Base-by-base conservation (phyloP, 2,329 filamentous ascomycete species). In the Myriosclerotinia duriaeana region DNA sequence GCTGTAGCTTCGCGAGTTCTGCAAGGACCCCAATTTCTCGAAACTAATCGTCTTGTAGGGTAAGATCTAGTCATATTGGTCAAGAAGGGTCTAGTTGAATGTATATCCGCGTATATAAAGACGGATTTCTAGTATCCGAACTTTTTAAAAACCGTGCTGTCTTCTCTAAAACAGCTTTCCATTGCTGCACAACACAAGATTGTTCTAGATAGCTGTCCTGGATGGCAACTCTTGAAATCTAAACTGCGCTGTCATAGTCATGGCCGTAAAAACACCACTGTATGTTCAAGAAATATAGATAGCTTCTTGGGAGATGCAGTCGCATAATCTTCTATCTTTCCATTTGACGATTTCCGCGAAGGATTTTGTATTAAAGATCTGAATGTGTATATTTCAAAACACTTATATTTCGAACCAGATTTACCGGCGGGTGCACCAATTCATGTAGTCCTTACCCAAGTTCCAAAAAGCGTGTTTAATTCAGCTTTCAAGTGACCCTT, bases 311-410 rank as follows among this genome's bases (percentile, higher is more conserved):
- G 26, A 26, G 26, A 26, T 26, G 26, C 26, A 2, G 26, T 26
- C 26, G 66, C 68, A 63, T 68, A 38, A 26, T 64, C 64, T 30
- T 68, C 59, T 50, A 54, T 46, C 67, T 66, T 67, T 34, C 61
- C 55, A 54, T 65, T 60, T 11, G 58, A 61, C 22, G 52, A 22
- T 20, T 63, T 65, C 36, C 42, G 62, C 5, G 38, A 48, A 34
- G 62, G 34, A 66, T 66, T 52, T 63, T 65, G 7, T 20, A n/a
- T 62, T 22, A 48, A 42, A 38, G 66, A 36, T 55, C 22, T 59
- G 11, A 17, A 48, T 30, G 15, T 3, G 26, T 26, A 3, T 20
- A 46, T 20, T 40, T 40, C 38, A 40, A 40, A 40, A 4, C 38
- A 40, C 38, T 8, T 40, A 12, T 40, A 40, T 40, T 40, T 40